A percentile compares a stretch with the other conserved stretches of the same genome.
Evolutionary conservation across 2,329 filamentous ascomycete genomes (phyloP).

Genomic region (Exophiala bonariae): DNA sequence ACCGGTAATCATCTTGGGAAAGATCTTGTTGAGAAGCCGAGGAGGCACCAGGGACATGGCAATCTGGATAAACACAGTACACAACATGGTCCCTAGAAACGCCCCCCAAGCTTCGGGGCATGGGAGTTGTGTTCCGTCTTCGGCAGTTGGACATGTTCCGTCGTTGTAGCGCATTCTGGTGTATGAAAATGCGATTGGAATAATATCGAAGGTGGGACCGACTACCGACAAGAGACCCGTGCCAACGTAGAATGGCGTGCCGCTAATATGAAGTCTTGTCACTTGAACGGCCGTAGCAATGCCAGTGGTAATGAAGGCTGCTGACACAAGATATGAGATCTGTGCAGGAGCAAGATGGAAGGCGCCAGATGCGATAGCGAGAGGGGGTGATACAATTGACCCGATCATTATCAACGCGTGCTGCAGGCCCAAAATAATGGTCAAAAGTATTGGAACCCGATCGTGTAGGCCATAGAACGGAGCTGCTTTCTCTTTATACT

Average conservation of each 20-base stretch:
- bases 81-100: conserved; percentile 67
- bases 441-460: conserved; percentile 72
- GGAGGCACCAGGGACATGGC: conserved; percentile 73
- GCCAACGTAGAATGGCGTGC: conserved; percentile 73
- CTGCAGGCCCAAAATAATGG: conserved; percentile 74
- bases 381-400: conserved; percentile 74
- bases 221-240: conserved; percentile 80
- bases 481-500: conserved; percentile 51
- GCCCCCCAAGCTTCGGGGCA: conserved; percentile 77
- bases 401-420: conserved; percentile 77
- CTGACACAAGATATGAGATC: conserved; percentile 77
- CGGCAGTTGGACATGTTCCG: conserved; percentile 63
- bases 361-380: conserved; percentile 64
- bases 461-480: conserved; percentile 86
- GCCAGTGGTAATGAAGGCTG: conserved; percentile 75
- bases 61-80: conserved; percentile 69
- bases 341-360: conserved; percentile 62
- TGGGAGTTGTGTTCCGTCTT: conserved; percentile 65
- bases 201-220: conserved; percentile 75
- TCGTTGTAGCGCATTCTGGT: conserved; percentile 71
- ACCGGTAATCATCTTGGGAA: conserved; percentile 77
- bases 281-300: conserved; percentile 75
- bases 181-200: conserved; percentile 71
- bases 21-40: conserved; percentile 66
- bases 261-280: conserved; percentile 70